These are phyloP conservation scores for Ceratocystis harringtonii DNA, from an alignment of 2,329 filamentous ascomycete species.

Conservation along the genomic window DNA sequence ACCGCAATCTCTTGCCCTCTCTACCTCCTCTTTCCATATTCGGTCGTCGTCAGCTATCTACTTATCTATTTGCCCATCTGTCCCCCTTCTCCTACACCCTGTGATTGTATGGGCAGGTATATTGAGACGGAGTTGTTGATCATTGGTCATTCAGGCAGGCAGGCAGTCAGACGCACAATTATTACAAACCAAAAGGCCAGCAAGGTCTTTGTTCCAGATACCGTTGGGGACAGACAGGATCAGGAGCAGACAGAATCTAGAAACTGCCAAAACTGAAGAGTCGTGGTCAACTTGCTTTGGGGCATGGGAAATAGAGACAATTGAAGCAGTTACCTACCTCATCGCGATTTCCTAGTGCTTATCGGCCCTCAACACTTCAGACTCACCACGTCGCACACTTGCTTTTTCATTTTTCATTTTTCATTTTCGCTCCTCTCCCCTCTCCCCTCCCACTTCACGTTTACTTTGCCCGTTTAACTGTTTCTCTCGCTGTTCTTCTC, in stretches of 20 bases:
- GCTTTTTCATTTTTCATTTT: not conserved
- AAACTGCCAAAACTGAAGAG: not conserved
- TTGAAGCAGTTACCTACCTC: constrained; percentile 7
- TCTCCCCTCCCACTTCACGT: not conserved
- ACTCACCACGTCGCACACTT: not conserved
- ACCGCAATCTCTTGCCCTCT: not conserved
- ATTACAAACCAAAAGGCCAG: not conserved
- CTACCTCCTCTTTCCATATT: not conserved
- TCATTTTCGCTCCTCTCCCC: not conserved
- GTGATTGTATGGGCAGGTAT: constrained; percentile 3
- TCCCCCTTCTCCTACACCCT: not conserved
- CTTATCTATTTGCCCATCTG: not conserved
- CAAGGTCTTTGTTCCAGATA: not conserved
- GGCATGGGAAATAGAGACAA: constrained; percentile 2
- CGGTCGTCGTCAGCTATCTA: not conserved
- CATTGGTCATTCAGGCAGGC: not conserved
- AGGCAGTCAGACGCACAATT: not conserved
- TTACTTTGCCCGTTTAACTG: not conserved
- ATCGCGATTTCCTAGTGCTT: not conserved
- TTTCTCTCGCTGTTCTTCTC: not conserved
- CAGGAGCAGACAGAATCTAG: not conserved
- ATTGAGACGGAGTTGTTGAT: not conserved
- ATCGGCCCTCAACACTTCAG: constrained; percentile 1
- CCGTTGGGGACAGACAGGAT: not conserved
- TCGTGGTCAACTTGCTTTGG: not conserved